Evolutionary conservation across 2,329 filamentous ascomycete genomes (phyloP).

Genomic region (Pezicula carpinea): DNA sequence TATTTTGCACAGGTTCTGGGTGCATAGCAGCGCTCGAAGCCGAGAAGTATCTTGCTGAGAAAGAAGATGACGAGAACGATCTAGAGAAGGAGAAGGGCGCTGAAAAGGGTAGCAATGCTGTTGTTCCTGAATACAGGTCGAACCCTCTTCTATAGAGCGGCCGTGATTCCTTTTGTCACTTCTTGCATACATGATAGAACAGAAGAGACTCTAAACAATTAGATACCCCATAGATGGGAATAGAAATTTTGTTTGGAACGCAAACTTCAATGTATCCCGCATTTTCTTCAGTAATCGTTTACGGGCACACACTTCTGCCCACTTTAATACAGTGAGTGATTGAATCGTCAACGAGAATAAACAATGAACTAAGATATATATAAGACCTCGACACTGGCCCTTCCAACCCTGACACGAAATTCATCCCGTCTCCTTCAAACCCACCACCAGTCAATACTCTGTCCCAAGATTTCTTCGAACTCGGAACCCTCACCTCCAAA

Average conservation of each 20-base stretch:
- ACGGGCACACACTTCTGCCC: no score
- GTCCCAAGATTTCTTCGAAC: no score
- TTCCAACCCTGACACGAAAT: no score
- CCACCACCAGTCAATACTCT: no score
- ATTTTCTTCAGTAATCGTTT: no score
- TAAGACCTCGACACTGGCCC: no score
- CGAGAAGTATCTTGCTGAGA: slow-evolving; percentile 84
- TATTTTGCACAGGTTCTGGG: slow-evolving; percentile 62
- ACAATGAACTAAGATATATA: no score
- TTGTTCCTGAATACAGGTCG: slow-evolving; percentile 56
- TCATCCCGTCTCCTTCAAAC: no score
- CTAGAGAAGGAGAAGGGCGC: slow-evolving; percentile 36
- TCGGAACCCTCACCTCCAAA: no score
- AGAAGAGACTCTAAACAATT: background rate
- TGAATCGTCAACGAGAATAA: no score
- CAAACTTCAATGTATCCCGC: no score
- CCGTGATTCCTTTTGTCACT: background rate
- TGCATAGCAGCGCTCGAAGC: slow-evolving; percentile 95
- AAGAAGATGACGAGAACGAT: slow-evolving; percentile 23
- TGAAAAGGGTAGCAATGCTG: slow-evolving; percentile 42
- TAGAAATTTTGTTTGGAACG: background rate
- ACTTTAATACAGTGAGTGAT: no score
- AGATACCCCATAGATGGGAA: background rate
- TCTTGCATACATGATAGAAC: background rate
- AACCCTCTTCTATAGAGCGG: slow-evolving; percentile 55